These are phyloP conservation scores for Lachancea kluyveri DNA, from an alignment of 805 yeast species.

Conservation along the genomic window DNA sequence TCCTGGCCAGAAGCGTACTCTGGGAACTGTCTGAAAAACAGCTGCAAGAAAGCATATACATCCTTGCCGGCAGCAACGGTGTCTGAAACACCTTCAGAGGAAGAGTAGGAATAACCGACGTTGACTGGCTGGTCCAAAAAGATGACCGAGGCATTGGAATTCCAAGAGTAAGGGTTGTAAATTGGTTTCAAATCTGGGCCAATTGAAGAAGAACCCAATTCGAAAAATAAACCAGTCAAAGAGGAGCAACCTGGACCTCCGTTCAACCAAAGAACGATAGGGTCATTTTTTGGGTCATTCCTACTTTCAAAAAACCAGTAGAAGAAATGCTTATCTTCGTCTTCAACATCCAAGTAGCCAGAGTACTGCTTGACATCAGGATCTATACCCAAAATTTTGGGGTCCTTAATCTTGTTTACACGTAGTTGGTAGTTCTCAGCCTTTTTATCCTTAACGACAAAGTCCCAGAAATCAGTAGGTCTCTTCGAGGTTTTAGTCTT, in stretches of 20 bases:
- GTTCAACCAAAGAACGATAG: conserved; percentile 81
- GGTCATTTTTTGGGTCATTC: conserved; percentile 82
- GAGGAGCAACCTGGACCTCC: conserved; percentile 97
- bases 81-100: conserved; percentile 51
- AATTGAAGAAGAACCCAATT: conserved; percentile 76
- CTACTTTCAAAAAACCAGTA: conserved; percentile 83
- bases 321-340: conserved; percentile 84
- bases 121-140: conserved; percentile 87
- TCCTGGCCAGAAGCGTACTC: conserved; percentile 42
- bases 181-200: conserved; percentile 55
- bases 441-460: conserved; percentile 20
- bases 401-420: conserved; percentile 47
- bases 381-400: conserved; percentile 71
- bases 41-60: conserved; percentile 70
- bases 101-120: conserved; percentile 72
- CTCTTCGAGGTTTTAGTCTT: conserved; percentile 28
- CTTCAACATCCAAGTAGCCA: conserved; percentile 79
- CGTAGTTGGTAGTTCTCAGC: conserved; percentile 47
- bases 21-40: conserved; percentile 71
- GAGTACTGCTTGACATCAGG: conserved; percentile 67
- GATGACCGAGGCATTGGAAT: conserved; percentile 74
- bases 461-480: conserved; percentile 25
- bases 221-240: conserved; percentile 79
- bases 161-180: conserved; percentile 78
- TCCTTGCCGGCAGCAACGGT: conserved; percentile 82